Base-by-base conservation (phyloP, 108 stramenopile genomes). In the Phaeodactylum tricornutum region DNA sequence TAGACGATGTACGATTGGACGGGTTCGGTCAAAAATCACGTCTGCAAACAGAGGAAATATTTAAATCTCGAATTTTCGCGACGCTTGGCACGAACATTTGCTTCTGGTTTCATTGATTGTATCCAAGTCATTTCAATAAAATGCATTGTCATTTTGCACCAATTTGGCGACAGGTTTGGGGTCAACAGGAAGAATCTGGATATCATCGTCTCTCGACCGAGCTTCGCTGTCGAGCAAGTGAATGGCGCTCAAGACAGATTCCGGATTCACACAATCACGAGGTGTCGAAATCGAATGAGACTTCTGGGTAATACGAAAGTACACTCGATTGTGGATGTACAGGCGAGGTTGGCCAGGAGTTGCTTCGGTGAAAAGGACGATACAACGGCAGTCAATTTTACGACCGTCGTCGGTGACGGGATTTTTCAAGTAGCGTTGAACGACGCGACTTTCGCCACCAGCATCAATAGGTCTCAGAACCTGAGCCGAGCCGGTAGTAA, bases 281-380 rank as follows among this genome's bases (percentile, higher is more conserved):
- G 53, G 41, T 6, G 12, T 9, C 4, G 12, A 4, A 12, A 53
- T 21, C 20, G 53, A 53, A 15, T 53, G 53, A 4, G 17, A 15
- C 26, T 46, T 21, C n/a, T 26, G 11, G 11, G 53, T 41, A 42
- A 53, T 53, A 5, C 53, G 53, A 45, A 53, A 53, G 23, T 53
- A 53, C n/a, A 53, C 39, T 15, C 53, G 37, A 14, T 53, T 53
- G 53, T 53, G 36, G 9, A 53, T 21, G 43, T 45, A 53, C 17
- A 51, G 37, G 5, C 21, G 15, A 6, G 50, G 50, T 12, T 5
- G 4, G 9, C 19, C 21, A 9, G 9, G 6, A 7, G 3, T 24
- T 9, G 19, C 43, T 3, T 15, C n/a, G 4, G 15, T 14, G 5
- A 53, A 9, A 39, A 53, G 9, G 6, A 53, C 53, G 8, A 53